These are phyloP conservation scores for Lactifluus subvellereus DNA, from an alignment of 768 basidiomycete species.

Conservation along the genomic window DNA sequence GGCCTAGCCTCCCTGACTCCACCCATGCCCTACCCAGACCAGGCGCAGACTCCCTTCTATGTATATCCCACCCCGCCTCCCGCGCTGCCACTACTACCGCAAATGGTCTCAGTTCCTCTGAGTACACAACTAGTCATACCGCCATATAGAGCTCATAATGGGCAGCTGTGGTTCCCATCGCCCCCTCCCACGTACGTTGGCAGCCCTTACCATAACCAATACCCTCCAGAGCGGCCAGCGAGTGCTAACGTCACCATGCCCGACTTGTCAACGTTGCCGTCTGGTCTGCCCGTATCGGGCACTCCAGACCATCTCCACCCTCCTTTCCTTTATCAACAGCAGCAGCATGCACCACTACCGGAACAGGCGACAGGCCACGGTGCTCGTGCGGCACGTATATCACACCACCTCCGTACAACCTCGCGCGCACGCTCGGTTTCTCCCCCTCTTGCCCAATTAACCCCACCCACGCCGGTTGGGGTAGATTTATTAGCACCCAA, in stretches of 20 bases:
- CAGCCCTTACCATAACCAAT: constrained; percentile 32
- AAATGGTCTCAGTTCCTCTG: constrained; percentile 40
- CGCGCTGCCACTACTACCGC: constrained; percentile 27
- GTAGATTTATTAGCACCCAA: constrained; percentile 51
- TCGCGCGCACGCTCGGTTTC: constrained; percentile 59
- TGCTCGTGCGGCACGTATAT: constrained; percentile 49
- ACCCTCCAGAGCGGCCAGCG: constrained; percentile 40
- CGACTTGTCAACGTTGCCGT: constrained; percentile 29
- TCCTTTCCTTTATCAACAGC: constrained; percentile 28
- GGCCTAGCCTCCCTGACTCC: constrained; percentile 20
- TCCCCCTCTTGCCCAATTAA: constrained; percentile 42
- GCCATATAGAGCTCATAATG: constrained; percentile 28
- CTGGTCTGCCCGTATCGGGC: constrained; percentile 34
- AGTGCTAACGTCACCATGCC: constrained; percentile 40
- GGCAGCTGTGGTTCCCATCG: constrained; percentile 32
- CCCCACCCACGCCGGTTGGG: not conserved
- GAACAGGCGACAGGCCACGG: constrained; percentile 57
- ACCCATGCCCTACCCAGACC: constrained; percentile 28
- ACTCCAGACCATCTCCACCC: constrained; percentile 30
- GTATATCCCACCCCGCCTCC: constrained; percentile 30
- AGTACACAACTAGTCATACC: constrained; percentile 13
- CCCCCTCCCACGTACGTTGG: constrained; percentile 5
- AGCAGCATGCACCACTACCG: constrained; percentile 6
- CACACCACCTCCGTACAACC: constrained; percentile 52
- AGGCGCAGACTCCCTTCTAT: constrained; percentile 30